A percentile compares a stretch with the other conserved stretches of the same genome.
Evolutionary conservation across 2,329 filamentous ascomycete genomes (phyloP).

Genomic region (Fusarium pseudograminearum): DNA sequence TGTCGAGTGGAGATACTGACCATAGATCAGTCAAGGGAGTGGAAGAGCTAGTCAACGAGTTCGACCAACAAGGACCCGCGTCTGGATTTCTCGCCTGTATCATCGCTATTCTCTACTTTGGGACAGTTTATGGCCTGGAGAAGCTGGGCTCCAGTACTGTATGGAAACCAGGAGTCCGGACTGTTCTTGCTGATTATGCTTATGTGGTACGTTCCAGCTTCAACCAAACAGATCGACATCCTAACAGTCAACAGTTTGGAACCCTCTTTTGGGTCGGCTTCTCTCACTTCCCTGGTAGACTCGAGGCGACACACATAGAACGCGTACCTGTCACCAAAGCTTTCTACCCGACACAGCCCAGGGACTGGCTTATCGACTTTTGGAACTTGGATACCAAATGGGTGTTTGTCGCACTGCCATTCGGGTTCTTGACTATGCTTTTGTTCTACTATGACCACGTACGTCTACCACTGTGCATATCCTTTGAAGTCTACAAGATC

Average conservation of each 20-base stretch:
- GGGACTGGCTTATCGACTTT: constrained; percentile 6
- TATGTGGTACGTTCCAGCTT: not conserved
- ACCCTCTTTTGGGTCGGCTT: constrained; percentile 9
- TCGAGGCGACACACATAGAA: not conserved
- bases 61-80: not conserved
- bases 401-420: not conserved
- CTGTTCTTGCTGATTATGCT: constrained; percentile 2
- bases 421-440: constrained; percentile 9
- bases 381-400: constrained; percentile 7
- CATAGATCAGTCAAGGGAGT: not conserved
- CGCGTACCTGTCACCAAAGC: constrained; percentile 1
- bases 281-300: constrained; percentile 6
- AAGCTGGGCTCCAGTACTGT: constrained; percentile 1
- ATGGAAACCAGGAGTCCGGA: not conserved
- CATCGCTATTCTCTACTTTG: constrained; percentile 4
- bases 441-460: constrained; percentile 11
- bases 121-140: constrained; percentile 2
- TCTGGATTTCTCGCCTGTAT: constrained; percentile 5
- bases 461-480: not conserved
- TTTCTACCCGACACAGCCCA: not conserved
- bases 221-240: not conserved
- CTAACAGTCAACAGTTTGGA: not conserved
- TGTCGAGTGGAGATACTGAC: not conserved
- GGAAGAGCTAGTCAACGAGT: constrained; percentile 4
- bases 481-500: not conserved